Conservation (phyloP, 2,329 filamentous ascomycete species). For the Cladosporium sp. region DNA sequence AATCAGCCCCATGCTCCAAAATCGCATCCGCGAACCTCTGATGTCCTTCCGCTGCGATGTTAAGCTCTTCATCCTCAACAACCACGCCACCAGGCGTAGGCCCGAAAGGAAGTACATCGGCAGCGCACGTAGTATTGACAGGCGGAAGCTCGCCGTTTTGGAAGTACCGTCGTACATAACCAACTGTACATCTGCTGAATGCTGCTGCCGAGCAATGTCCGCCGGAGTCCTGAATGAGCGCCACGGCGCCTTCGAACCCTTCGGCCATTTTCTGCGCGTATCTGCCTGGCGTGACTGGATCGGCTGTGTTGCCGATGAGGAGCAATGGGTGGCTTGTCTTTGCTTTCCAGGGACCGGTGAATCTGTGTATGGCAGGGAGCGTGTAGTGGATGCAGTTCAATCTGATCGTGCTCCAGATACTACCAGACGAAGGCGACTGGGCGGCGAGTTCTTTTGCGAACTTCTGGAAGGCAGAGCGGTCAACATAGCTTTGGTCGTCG, state of each 20-base stretch:
- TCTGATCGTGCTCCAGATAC: conserved; percentile 34
- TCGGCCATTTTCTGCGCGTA: conserved; percentile 32
- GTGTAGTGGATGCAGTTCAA: conserved; percentile 37
- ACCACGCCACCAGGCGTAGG: neutral
- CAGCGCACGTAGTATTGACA: conserved; percentile 24
- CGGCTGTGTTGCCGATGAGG: conserved; percentile 29
- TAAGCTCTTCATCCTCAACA: neutral
- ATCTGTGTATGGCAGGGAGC: conserved; percentile 33
- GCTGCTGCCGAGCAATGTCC: conserved; percentile 29
- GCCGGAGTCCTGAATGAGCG: conserved; percentile 29
- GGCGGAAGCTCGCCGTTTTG: conserved; percentile 29
- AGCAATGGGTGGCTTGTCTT: conserved; percentile 28
- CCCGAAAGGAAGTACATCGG: conserved; percentile 26
- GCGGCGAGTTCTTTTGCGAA: conserved; percentile 31
- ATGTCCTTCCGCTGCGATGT: neutral
- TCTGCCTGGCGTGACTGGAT: conserved; percentile 32
- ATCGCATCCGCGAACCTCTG: neutral
- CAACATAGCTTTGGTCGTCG: conserved; percentile 27
- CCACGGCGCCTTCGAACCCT: conserved; percentile 27
- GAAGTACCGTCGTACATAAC: conserved; percentile 30
- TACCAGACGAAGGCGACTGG: conserved; percentile 32
- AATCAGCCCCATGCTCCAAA: neutral
- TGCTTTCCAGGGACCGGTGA: conserved; percentile 23
- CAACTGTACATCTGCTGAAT: conserved; percentile 26
- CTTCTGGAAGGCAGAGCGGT: conserved; percentile 25